These are phyloP conservation scores for Coemansia sp. DNA, from an alignment of 192 early-diverging fungal genomes.

Conservation along the genomic window DNA sequence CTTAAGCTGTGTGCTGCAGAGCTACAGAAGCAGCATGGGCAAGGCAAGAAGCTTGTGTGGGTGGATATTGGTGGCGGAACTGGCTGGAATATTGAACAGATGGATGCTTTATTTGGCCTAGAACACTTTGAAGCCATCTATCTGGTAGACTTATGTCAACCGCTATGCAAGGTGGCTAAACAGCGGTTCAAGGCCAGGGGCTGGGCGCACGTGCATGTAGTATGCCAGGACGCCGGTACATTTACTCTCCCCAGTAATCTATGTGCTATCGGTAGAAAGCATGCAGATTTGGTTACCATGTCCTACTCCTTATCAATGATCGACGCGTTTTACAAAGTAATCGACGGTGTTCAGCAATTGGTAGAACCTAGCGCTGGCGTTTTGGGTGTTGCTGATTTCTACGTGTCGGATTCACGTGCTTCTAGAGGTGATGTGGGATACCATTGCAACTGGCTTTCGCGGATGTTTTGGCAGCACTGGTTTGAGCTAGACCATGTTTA, in stretches of 20 bases:
- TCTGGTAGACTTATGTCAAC: slow-evolving; percentile 78
- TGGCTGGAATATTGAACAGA: slow-evolving; percentile 72
- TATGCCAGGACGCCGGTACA: slow-evolving; percentile 75
- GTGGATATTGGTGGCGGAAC: slow-evolving; percentile 68
- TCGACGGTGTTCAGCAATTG: slow-evolving; percentile 65
- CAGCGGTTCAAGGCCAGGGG: slow-evolving; percentile 71
- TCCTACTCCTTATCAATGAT: slow-evolving; percentile 91
- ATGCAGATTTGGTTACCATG: slow-evolving; percentile 78
- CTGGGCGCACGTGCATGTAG: slow-evolving; percentile 76
- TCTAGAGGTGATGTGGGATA: slow-evolving; percentile 58
- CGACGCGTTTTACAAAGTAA: slow-evolving; percentile 64
- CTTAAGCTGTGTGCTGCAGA: slow-evolving; percentile 81
- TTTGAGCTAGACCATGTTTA: slow-evolving; percentile 83
- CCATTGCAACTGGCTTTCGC: slow-evolving; percentile 72
- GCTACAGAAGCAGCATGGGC: slow-evolving; percentile 44
- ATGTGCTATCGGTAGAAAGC: slow-evolving; percentile 39
- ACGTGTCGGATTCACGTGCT: slow-evolving; percentile 55
- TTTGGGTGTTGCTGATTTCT: slow-evolving; percentile 79
- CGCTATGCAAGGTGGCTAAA: slow-evolving; percentile 73
- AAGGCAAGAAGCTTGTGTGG: slow-evolving; percentile 53
- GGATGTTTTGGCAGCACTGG: slow-evolving; percentile 87
- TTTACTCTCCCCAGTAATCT: slow-evolving; percentile 65
- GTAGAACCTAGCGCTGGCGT: slow-evolving; percentile 63
- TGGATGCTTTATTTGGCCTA: slow-evolving; percentile 73
- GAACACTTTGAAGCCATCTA: slow-evolving; percentile 74